Evolutionary conservation across 352 stramenopile genomes (phyloP).

Genomic region (Phytophthora macrochlamydospora): DNA sequence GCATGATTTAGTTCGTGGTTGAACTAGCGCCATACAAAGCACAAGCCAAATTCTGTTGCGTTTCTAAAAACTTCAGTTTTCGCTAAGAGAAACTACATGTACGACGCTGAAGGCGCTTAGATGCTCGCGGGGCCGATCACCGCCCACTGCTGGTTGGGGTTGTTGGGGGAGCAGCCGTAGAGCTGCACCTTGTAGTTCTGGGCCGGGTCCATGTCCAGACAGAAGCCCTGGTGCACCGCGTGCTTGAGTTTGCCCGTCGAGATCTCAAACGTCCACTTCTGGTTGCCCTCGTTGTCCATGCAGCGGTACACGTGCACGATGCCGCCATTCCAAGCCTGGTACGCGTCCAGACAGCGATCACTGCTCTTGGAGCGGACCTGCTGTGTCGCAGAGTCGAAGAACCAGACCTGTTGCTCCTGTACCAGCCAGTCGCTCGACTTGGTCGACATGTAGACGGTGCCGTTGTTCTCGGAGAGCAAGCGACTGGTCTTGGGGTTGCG

Average conservation of each 20-base stretch:
- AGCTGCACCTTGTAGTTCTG: slow-evolving; percentile 61
- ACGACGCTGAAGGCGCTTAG: neutral
- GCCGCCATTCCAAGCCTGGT: too few species aligned
- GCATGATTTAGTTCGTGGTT: slow-evolving; percentile 19
- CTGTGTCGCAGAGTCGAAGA: slow-evolving; percentile 36
- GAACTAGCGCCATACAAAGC: neutral
- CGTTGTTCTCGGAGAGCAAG: slow-evolving; percentile 32
- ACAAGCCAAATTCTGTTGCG: too few species aligned
- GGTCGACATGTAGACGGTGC: slow-evolving; percentile 26
- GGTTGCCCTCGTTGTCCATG: too few species aligned
- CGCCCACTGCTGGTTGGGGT: slow-evolving; percentile 63
- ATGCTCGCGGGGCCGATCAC: slow-evolving; percentile 18
- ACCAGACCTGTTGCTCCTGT: slow-evolving; percentile 47
- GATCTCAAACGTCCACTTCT: slow-evolving; percentile 49
- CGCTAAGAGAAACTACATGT: too few species aligned
- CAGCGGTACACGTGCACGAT: too few species aligned
- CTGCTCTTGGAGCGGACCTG: slow-evolving; percentile 11
- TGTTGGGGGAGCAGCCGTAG: slow-evolving; percentile 55
- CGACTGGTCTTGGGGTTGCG: slow-evolving; percentile 22
- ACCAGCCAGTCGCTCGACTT: slow-evolving; percentile 37
- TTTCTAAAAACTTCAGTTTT: slow-evolving; percentile 11
- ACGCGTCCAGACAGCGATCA: too few species aligned
- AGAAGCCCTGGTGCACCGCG: slow-evolving; percentile 39
- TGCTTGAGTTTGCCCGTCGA: slow-evolving; percentile 41
- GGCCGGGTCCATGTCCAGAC: slow-evolving; percentile 13